Conservation (phyloP, 345 rosid genomes). For the Rhizophora mangle region DNA sequence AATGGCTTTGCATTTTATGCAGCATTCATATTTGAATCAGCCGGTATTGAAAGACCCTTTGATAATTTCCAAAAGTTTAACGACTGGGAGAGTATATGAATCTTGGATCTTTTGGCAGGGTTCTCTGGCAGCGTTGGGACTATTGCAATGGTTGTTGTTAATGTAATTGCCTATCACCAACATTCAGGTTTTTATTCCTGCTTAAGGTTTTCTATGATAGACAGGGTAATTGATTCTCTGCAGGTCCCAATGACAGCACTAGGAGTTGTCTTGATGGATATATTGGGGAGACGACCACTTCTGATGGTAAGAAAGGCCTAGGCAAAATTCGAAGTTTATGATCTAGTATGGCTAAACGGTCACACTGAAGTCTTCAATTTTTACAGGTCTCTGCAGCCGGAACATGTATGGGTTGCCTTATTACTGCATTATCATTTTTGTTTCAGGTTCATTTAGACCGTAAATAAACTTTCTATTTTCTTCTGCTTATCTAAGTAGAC, state of each 20-base stretch:
- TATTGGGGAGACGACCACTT: constrained; percentile 71
- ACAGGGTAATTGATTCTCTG: constrained; percentile 17
- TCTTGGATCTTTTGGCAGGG: constrained; percentile 38
- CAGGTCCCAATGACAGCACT: constrained; percentile 69
- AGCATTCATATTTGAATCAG: constrained; percentile 36
- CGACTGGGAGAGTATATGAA: neutral
- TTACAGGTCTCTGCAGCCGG: constrained; percentile 82
- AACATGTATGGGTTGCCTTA: constrained; percentile 72
- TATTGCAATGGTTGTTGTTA: constrained; percentile 64
- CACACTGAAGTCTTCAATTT: constrained; percentile 3
- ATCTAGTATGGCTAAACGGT: neutral
- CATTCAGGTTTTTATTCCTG: neutral
- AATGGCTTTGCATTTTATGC: constrained; percentile 41
- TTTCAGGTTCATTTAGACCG: constrained; percentile 39
- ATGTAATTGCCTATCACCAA: constrained; percentile 41
- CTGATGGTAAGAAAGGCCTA: constrained; percentile 47
- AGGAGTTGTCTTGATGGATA: constrained; percentile 65
- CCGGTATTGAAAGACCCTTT: constrained; percentile 29
- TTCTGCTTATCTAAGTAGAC: neutral
- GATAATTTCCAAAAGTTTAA: neutral
- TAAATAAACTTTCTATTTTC: neutral
- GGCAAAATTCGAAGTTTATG: neutral
- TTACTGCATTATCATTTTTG: constrained; percentile 52
- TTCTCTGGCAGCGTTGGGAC: constrained; percentile 68
- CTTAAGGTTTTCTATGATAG: neutral